Conservation (phyloP, 495 filamentous ascomycete genomes). For the Halenospora varia region DNA sequence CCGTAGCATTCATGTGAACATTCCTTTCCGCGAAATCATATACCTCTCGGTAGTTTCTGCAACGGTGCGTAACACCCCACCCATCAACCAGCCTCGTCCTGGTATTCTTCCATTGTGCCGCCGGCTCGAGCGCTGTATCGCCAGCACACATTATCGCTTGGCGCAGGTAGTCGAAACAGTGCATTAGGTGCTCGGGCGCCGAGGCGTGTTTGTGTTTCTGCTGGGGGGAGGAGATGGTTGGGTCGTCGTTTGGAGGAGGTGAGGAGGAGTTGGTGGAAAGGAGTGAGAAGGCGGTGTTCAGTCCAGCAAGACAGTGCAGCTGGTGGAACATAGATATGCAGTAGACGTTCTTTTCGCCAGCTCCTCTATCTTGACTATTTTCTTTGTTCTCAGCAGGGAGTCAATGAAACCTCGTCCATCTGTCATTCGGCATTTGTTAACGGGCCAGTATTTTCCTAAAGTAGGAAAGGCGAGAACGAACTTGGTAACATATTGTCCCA, state of each 20-base stretch:
- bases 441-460: not conserved
- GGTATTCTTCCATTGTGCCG: not conserved
- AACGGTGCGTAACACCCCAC: not conserved
- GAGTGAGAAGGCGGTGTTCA: no score
- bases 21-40: not conserved
- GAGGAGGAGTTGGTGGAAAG: no score
- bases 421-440: not conserved
- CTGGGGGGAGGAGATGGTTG: no score
- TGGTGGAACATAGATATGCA: not conserved
- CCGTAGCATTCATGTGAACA: not conserved
- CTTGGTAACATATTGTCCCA: not conserved
- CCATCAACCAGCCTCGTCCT: not conserved
- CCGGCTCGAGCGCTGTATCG: not conserved
- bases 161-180: not conserved
- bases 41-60: not conserved
- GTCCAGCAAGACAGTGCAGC: not conserved
- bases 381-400: not conserved
- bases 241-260: no score
- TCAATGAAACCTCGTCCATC: not conserved
- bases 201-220: no score
- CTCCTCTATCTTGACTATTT: not conserved
- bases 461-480: not conserved
- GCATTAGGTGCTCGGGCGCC: not conserved
- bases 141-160: not conserved
- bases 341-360: not conserved